A percentile compares a stretch with the other conserved stretches of the same genome.
Conservation (phyloP, 2,329 filamentous ascomycete species). For the Paraphaeosphaeria minitans region DNA sequence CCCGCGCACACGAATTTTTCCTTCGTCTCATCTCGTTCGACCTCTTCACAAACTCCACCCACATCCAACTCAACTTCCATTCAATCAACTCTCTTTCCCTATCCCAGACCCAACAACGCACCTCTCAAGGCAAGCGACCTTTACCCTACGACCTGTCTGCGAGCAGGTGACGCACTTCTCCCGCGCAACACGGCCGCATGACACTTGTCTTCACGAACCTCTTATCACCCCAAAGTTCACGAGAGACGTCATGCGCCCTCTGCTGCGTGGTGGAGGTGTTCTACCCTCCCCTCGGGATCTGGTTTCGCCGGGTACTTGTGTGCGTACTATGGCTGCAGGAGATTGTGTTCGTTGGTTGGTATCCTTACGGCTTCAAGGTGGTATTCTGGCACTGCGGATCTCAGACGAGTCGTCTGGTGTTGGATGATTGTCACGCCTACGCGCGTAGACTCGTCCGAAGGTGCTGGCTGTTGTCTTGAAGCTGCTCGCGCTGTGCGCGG, state of each 20-base stretch:
- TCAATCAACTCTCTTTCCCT: not conserved
- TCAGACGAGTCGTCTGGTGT: constrained; percentile 9
- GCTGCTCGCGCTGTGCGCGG: not conserved
- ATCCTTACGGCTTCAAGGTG: not conserved
- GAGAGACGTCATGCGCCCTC: not conserved
- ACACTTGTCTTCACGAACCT: not conserved
- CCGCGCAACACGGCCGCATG: constrained; percentile 4
- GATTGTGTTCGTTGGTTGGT: not conserved
- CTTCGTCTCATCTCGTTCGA: not conserved
- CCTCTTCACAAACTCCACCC: not conserved
- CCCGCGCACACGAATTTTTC: not conserved
- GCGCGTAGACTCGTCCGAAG: constrained; percentile 4
- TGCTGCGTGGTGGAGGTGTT: not conserved
- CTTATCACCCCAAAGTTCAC: not conserved
- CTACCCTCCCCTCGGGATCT: not conserved
- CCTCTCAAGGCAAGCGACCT: constrained; percentile 1
- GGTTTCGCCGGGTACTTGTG: not conserved
- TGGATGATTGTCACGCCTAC: constrained; percentile 5
- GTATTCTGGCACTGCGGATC: not conserved
- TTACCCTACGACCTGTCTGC: constrained; percentile 1
- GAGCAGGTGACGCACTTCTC: not conserved
- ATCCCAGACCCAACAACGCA: constrained; percentile 4
- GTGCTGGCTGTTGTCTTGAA: not conserved
- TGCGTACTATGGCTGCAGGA: not conserved
- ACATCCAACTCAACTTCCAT: not conserved